Base-by-base conservation (phyloP, 139 green algal genomes). In the Yamagishiella unicocca region DNA sequence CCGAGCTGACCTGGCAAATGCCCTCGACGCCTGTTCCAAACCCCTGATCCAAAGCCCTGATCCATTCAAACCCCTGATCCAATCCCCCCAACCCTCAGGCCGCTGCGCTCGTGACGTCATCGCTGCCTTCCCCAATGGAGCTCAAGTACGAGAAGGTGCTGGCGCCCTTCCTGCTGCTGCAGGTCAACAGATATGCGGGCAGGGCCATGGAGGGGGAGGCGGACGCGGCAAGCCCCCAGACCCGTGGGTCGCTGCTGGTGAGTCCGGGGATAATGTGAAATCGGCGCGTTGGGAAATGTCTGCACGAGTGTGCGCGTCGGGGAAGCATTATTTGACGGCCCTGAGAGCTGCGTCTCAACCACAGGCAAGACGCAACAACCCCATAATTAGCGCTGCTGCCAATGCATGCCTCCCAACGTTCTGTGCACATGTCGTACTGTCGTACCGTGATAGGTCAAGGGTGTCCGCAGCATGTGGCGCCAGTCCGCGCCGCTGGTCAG, bases 81-180 rank as follows among this genome's bases (percentile, higher is more conserved):
- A n/a, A 14, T 72, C 66, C 22, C 22, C 64, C 61, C 50, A 67
- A 50, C 45, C 40, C 50, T 1, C 35, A 66, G 74, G 81, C 81
- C 31, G 81, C 81, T 2, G 43, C 45, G 24, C 43, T 87, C 21
- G 66, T 87, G 27, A 79, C 45, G 0, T 25, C 64, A 24, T 58
- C 33, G 2, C 25, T 35, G 46, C 84, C 37, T 2, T 17, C 22
- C 31, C 91, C 90, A 29, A 96, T 97, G 89, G 87, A 93, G 83
- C 88, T 97, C 42, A 93, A 94, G 81, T 96, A 93, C 89, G 95
- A 97, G 89, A 43, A 82, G 0, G 93, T 97, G 29, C 76, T 84
- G 73, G 54, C 45, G 83, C 95, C 84, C 2, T 96, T 96, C 85
- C 75, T 97, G 91, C 95, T 97, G 82, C 92, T 97, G 84, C 95